Percentiles rank a stretch among this genome's conserved stretches.
Conservation (phyloP, 352 stramenopile genomes). For the Phytophthora pisi region DNA sequence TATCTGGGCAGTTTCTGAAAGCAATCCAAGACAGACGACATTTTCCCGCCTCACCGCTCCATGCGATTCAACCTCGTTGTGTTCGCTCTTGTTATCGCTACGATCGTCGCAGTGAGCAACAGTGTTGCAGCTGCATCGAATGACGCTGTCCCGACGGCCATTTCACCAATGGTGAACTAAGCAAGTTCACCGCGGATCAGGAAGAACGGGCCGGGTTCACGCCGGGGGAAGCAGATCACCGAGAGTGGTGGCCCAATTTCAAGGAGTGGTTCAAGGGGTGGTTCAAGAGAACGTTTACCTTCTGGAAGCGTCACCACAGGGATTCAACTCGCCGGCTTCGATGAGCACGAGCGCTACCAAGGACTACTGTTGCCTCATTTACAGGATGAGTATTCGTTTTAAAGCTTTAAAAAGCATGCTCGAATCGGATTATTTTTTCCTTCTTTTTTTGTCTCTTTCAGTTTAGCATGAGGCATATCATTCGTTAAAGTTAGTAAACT, state of each 20-base stretch:
- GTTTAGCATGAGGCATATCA: no score
- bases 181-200: background rate
- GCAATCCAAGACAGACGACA: no score
- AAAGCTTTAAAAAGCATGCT: no score
- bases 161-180: background rate
- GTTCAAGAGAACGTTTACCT: background rate
- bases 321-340: background rate
- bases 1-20: no score
- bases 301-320: background rate
- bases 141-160: background rate
- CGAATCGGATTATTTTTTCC: no score
- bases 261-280: background rate
- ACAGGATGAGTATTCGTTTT: no score
- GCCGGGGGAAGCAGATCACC: background rate
- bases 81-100: background rate
- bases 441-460: no score
- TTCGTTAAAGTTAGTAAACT: no score
- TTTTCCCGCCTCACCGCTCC: no score
- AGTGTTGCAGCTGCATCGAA: background rate
- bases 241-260: background rate
- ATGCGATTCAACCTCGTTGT: background rate
- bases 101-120: background rate
- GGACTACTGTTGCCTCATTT: no score
- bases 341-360: background rate
- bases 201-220: background rate